Evolutionary conservation across 2,329 filamentous ascomycete species (phyloP).

Genomic region (Stemphylium beticola): DNA sequence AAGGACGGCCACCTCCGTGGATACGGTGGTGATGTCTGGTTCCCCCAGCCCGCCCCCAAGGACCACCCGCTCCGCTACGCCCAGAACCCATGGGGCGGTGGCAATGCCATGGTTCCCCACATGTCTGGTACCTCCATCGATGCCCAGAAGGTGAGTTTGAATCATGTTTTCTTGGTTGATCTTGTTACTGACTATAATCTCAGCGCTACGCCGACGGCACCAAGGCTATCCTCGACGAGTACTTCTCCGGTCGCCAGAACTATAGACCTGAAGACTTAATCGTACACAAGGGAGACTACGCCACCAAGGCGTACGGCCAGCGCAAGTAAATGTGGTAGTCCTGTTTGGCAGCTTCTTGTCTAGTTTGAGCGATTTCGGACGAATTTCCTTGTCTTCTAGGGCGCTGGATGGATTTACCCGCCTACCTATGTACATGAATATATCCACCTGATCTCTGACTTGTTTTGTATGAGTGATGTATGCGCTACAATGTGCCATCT

Average conservation of each 20-base stretch:
- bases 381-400: slow-evolving; percentile 25
- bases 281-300: slow-evolving; percentile 87
- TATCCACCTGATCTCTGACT: slow-evolving; percentile 23
- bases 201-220: slow-evolving; percentile 76
- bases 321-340: slow-evolving; percentile 57
- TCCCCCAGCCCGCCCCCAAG: slow-evolving; percentile 93
- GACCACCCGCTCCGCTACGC: slow-evolving; percentile 93
- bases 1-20: slow-evolving; percentile 89
- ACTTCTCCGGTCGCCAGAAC: slow-evolving; percentile 85
- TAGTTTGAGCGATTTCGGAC: slow-evolving; percentile 22
- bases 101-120: slow-evolving; percentile 98
- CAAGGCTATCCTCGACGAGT: slow-evolving; percentile 89
- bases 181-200: slow-evolving; percentile 9
- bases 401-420: slow-evolving; percentile 21
- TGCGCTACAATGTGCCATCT: not conserved
- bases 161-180: not conserved
- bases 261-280: slow-evolving; percentile 93
- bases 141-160: slow-evolving; percentile 70
- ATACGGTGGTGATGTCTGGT: slow-evolving; percentile 92
- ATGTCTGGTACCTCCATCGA: slow-evolving; percentile 99
- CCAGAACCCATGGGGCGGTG: slow-evolving; percentile 93
- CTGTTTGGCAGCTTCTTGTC: slow-evolving; percentile 4
- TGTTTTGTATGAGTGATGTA: not conserved
- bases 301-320: slow-evolving; percentile 91
- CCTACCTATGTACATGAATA: slow-evolving; percentile 33